Base-by-base conservation (phyloP, 1,284 basidiomycete genomes). In the Microbotryomycetes sp. region DNA sequence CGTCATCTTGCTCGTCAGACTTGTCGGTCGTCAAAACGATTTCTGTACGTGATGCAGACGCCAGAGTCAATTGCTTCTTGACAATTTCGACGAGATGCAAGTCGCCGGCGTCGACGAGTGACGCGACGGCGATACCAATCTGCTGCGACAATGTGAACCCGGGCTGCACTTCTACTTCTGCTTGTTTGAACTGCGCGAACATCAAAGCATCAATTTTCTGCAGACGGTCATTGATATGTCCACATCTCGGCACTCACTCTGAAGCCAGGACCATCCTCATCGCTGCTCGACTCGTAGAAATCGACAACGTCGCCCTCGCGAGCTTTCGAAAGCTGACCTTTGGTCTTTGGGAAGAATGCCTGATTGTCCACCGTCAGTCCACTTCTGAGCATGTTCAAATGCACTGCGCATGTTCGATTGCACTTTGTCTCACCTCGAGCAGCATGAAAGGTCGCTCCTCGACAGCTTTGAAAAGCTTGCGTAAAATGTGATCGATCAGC, bases 111-210 rank as follows among this genome's bases (percentile, higher is more conserved):
- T 91, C 86, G 4, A 86, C 76, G 18, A 97, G 79, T 52, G 83
- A 81, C 46, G 83, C 84, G 64, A 96, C 82, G 5, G 85, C 85
- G 65, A 94, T 89, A 6, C 88, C 91, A 57, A 97, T 79, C 75
- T 94, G 85, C 73, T 94, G 86, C 69, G 85, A 90, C 84, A 86
- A 88, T n/a, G 86, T 84, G 74, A 87, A 87, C 13, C 89, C 90
- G 69, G 89, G 88, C 78, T 89, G 88, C 64, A 94, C 85, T 67
- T 84, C 80, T 41, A 96, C 81, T 59, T 94, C 91, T 74, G 81
- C 72, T 31, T 71, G 71, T 50, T 72, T 71, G 4, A 57, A 52
- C 58, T 67, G 47, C 45, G 26, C 6, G 30, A 47, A 41, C 9
- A 41, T 11, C 6, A 53, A 52, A 11, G 3, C 5, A 6, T n/a